Conservation (phyloP, 306 rosid species). For the Vigna mungo region DNA sequence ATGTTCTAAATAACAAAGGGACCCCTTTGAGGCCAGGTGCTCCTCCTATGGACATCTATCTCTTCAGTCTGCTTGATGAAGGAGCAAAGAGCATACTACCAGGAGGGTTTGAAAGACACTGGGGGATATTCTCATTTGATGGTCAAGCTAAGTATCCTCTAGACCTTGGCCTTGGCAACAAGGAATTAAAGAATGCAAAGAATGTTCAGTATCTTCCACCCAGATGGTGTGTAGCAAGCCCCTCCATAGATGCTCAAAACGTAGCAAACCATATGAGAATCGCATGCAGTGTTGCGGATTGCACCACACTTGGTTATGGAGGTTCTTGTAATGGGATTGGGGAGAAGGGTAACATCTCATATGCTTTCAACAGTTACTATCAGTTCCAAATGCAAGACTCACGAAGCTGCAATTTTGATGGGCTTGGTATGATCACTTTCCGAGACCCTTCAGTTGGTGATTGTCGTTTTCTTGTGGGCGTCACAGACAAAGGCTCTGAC, state of each 20-base stretch:
- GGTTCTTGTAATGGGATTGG: conserved; percentile 86
- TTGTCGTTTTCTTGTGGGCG: conserved; percentile 79
- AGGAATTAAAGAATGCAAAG: conserved; percentile 68
- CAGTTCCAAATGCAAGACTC: conserved; percentile 78
- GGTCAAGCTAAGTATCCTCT: conserved; percentile 80
- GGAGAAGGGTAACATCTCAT: conserved; percentile 73
- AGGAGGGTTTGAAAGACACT: conserved; percentile 83
- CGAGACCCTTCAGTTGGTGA: conserved; percentile 81
- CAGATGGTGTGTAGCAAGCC: conserved; percentile 85
- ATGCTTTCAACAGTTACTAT: conserved; percentile 87
- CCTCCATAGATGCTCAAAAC: conserved; percentile 53
- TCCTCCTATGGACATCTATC: conserved; percentile 73
- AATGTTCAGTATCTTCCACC: conserved; percentile 77
- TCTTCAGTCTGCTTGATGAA: conserved; percentile 77
- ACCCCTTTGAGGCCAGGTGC: conserved; percentile 75
- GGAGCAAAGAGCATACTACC: conserved; percentile 78
- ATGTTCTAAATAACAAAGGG: conserved; percentile 65
- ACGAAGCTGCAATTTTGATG: conserved; percentile 75
- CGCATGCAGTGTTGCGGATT: conserved; percentile 84
- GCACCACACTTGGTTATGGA: conserved; percentile 77
- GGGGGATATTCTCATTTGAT: conserved; percentile 86
- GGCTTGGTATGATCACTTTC: conserved; percentile 77
- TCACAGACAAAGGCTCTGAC: conserved; percentile 52
- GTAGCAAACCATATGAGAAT: conserved; percentile 71
- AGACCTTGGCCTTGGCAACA: conserved; percentile 76